These are phyloP conservation scores for Geotrichum europaeum DNA, from an alignment of 1,139 yeast genomes.

Conservation along the genomic window DNA sequence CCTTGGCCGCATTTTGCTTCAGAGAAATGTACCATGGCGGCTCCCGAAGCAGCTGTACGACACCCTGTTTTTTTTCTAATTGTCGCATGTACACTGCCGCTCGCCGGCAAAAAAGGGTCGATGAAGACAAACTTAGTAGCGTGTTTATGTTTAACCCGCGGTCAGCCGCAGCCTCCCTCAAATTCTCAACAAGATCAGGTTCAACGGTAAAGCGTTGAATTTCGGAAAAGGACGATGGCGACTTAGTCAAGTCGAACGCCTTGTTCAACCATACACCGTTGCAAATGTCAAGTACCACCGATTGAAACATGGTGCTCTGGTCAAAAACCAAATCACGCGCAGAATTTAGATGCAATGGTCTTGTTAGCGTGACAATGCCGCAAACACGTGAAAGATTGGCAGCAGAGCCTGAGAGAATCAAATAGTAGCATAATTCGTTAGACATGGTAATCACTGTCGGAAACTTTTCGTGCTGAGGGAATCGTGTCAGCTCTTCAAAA, in stretches of 20 bases:
- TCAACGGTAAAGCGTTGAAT: conserved; percentile 7
- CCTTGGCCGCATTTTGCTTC: conserved; percentile 7
- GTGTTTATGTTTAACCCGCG: conserved; percentile 1
- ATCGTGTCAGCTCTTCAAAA: conserved; percentile 25
- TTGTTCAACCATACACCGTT: conserved; percentile 17
- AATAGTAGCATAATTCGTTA: conserved; percentile 37
- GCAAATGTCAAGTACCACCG: conserved; percentile 14
- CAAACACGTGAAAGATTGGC: conserved; percentile 45
- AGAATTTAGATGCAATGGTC: conserved; percentile 31
- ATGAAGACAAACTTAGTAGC: conserved; percentile 9
- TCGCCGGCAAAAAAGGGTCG: conserved; percentile 27
- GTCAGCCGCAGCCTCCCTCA: conserved; percentile 3
- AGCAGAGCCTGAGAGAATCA: conserved; percentile 41
- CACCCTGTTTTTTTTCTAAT: conserved; percentile 42
- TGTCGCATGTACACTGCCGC: conserved; percentile 43
- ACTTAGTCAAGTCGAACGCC: conserved; percentile 9
- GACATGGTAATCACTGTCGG: conserved; percentile 37
- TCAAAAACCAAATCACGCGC: conserved; percentile 31
- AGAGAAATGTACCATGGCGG: conserved; percentile 31
- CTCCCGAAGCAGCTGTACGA: conserved; percentile 41
- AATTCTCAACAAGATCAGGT: conserved; percentile 3
- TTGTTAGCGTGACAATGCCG: conserved; percentile 44
- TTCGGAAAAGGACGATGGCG: not conserved
- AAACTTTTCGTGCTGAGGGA: conserved; percentile 26
- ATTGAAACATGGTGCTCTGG: conserved; percentile 12